Evolutionary conservation across 2,329 filamentous ascomycete genomes (phyloP).

Genomic region (Clonostachys rhizophaga): DNA sequence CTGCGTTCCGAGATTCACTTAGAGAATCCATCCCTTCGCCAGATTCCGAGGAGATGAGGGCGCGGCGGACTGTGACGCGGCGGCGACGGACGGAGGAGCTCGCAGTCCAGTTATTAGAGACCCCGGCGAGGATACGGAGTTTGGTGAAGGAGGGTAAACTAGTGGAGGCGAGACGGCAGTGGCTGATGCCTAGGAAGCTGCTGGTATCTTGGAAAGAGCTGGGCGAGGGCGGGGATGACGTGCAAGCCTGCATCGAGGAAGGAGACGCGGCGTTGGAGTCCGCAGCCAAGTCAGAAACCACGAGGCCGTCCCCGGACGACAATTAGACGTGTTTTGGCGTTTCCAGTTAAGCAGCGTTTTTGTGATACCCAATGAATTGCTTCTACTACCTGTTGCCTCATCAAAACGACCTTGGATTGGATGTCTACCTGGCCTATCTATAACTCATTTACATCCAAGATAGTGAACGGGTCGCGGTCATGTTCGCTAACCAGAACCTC

Average conservation of each 20-base stretch:
- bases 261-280: slow-evolving; percentile 43
- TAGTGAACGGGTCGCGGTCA: slow-evolving; percentile 85
- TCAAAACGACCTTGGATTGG: neutral
- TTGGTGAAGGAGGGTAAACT: slow-evolving; percentile 55
- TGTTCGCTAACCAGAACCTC: slow-evolving; percentile 70
- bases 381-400: neutral
- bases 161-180: slow-evolving; percentile 55
- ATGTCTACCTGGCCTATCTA: slow-evolving; percentile 8
- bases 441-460: slow-evolving; percentile 50
- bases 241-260: slow-evolving; percentile 46
- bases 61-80: slow-evolving; percentile 22
- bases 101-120: slow-evolving; percentile 57
- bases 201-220: slow-evolving; percentile 48
- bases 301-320: slow-evolving; percentile 10
- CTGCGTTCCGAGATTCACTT: slow-evolving; percentile 46
- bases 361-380: neutral
- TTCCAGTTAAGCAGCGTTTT: slow-evolving; percentile 1
- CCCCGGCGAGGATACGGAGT: slow-evolving; percentile 52
- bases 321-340: neutral
- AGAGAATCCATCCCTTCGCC: slow-evolving; percentile 42
- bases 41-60: slow-evolving; percentile 28
- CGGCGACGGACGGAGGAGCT: slow-evolving; percentile 44
- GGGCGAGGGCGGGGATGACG: slow-evolving; percentile 49
- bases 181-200: slow-evolving; percentile 47
- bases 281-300: slow-evolving; percentile 6